Base-by-base conservation (phyloP, 805 yeast species). In the Candida arabinofermentans region DNA sequence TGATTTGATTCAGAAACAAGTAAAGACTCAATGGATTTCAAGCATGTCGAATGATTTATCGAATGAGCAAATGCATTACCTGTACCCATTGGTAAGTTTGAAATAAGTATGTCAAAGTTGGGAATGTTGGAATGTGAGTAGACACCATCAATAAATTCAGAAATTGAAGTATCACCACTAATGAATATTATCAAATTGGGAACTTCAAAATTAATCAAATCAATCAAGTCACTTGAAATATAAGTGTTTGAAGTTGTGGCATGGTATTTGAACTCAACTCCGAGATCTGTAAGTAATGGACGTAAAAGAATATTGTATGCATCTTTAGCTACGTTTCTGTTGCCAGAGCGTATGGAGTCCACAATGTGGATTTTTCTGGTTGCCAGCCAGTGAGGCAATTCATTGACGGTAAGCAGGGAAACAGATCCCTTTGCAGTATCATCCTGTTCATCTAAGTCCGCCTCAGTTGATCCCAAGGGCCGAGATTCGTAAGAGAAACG, bases 121-220 rank as follows among this genome's bases (percentile, higher is more conserved):
- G 13, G 6, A 5, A 24, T 2, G 8, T 26, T 23, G 21, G 12
- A 8, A 3, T 34, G 26, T 3, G 73, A 57, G 16, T 61, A 17
- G 10, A 42, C 19, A 32, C 46, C 67, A 57, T 89, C 89, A 41
- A 87, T 51, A 38, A 90, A 77, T 58, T 90, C 97, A 37, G 75
- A 78, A 5, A 87, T 66, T 1, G 95, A 81, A 1, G 96, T 89
- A 56, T 90, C 97, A 2, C 97, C 97, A 29, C 95, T 83, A 8
- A 90, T 61, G 27, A 89, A 64, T 2, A 86, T 57, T 8, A 84
- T 64, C 1, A 84, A 74, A 19, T 68, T 55, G 10, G 46, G 35
- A 8, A 43, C 26, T 0, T 50, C 39, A 0, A 38, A 27, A n/a
- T 55, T 49, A 6, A 75, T 46, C 0, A 42, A 4, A 9, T 42